These are phyloP conservation scores for Corylus heterophylla DNA, from an alignment of 306 rosid species.

Conservation along the genomic window DNA sequence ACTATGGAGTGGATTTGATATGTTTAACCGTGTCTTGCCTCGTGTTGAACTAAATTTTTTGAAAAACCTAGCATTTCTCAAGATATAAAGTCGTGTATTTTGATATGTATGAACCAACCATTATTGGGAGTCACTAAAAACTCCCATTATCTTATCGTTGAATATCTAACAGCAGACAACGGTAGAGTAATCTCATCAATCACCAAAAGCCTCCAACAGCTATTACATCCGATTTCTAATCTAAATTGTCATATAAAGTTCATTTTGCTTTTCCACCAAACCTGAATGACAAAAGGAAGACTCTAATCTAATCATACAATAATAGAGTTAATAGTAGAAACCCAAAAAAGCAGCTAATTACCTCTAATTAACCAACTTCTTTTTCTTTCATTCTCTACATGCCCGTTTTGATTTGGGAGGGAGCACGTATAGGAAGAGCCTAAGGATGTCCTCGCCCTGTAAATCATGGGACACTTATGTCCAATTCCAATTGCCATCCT, in stretches of 20 bases:
- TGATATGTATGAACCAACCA: background rate
- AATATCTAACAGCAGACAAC: too few species aligned
- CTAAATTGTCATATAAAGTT: too few species aligned
- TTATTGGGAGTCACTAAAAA: background rate
- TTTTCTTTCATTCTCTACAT: background rate
- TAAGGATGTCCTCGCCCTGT: background rate
- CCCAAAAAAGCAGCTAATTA: background rate
- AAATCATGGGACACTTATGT: background rate
- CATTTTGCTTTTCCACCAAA: too few species aligned
- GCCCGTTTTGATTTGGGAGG: background rate
- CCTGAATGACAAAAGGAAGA: background rate
- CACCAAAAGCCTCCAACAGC: too few species aligned
- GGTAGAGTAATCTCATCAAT: too few species aligned
- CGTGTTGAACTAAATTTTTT: too few species aligned
- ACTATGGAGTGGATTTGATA: too few species aligned
- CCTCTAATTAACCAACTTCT: slow-evolving; percentile 2
- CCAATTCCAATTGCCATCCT: too few species aligned
- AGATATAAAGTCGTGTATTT: background rate
- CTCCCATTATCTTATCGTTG: too few species aligned
- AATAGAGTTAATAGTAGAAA: background rate
- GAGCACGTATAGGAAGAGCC: background rate
- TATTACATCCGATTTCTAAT: too few species aligned
- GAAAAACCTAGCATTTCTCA: background rate
- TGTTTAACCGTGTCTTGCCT: too few species aligned
- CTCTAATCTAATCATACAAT: background rate